Evolutionary conservation across 805 yeast genomes (phyloP).

Genomic region (Kodamaea nitidulidarum): DNA sequence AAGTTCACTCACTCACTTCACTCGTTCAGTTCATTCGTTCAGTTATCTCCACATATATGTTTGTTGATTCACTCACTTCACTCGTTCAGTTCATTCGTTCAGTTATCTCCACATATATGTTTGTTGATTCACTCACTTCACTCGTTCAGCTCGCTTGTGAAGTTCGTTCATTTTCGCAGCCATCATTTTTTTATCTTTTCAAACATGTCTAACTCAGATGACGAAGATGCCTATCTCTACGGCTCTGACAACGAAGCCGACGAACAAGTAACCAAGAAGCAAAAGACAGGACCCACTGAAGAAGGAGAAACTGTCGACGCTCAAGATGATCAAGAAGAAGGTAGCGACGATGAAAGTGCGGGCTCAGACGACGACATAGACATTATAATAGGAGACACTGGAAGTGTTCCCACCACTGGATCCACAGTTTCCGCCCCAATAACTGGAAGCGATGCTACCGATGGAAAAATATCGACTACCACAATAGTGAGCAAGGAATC

Average conservation of each 20-base stretch:
- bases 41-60: too few relatives aligned
- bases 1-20: too few relatives aligned
- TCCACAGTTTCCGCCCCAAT: constrained; percentile 21
- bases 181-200: neutral
- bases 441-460: constrained; percentile 21
- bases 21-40: too few relatives aligned
- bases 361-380: constrained; percentile 72
- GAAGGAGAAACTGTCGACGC: constrained; percentile 7
- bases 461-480: constrained; percentile 29
- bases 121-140: too few relatives aligned
- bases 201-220: constrained; percentile 37
- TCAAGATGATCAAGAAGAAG: constrained; percentile 18
- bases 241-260: constrained; percentile 46
- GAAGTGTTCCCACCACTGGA: constrained; percentile 11
- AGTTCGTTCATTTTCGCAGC: neutral
- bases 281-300: constrained; percentile 26
- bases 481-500: constrained; percentile 29
- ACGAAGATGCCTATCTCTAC: constrained; percentile 66
- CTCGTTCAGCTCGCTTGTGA: neutral
- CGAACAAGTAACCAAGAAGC: constrained; percentile 25
- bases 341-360: constrained; percentile 26
- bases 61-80: too few relatives aligned
- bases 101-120: too few relatives aligned
- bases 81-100: too few relatives aligned
- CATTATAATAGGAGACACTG: constrained; percentile 59